Conservation (phyloP, 345 rosid genomes). For the Viola odorata region DNA sequence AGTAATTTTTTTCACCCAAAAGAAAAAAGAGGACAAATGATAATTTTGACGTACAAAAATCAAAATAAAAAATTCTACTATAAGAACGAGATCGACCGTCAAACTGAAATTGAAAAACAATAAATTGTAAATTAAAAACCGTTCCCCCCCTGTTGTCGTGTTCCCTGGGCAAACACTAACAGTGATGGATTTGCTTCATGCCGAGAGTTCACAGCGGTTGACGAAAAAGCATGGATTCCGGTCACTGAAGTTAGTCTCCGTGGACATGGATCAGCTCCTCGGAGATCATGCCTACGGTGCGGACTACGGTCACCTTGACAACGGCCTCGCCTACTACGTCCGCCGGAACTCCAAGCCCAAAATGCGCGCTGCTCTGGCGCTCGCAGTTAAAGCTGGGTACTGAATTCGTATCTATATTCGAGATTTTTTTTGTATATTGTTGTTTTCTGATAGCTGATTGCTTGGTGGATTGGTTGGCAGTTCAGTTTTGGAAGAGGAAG, state of each 20-base stretch:
- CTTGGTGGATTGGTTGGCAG: conserved; percentile 48
- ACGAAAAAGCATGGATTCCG: conserved; percentile 67
- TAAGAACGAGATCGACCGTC: background rate
- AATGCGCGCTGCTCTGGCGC: conserved; percentile 89
- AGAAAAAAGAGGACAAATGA: no score
- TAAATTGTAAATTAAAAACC: background rate
- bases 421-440: background rate
- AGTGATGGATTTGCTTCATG: conserved; percentile 61
- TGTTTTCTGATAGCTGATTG: conserved; percentile 27
- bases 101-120: background rate
- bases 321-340: conserved; percentile 82
- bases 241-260: conserved; percentile 65
- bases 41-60: no score
- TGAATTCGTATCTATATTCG: background rate
- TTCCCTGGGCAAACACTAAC: background rate
- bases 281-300: conserved; percentile 67
- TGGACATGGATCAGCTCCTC: conserved; percentile 49
- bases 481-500: conserved; percentile 97
- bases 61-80: background rate
- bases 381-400: conserved; percentile 82
- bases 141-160: background rate
- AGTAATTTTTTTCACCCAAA: no score
- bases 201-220: conserved; percentile 44
- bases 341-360: conserved; percentile 79
- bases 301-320: conserved; percentile 66